A percentile compares a stretch with the other conserved stretches of the same genome.
These are phyloP conservation scores for Talaromyces adpressus DNA, from an alignment of 495 filamentous ascomycete species.

Conservation along the genomic window DNA sequence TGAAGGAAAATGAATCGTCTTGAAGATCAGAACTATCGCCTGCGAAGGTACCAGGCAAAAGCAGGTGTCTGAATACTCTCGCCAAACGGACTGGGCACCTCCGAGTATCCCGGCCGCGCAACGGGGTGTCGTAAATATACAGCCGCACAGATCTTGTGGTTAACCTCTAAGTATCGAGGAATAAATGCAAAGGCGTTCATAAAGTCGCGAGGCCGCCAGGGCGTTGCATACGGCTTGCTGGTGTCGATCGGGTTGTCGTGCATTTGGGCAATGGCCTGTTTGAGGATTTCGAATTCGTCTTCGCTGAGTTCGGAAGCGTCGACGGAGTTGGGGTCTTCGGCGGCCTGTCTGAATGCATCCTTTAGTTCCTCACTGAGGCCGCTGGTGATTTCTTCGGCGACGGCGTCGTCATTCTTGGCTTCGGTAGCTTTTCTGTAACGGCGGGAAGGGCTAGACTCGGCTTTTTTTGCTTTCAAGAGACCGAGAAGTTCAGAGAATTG, in stretches of 20 bases:
- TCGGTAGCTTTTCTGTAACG: slow-evolving; percentile 15
- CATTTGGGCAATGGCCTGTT: slow-evolving; percentile 44
- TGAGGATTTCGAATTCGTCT: slow-evolving; percentile 34
- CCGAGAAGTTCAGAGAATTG: slow-evolving; percentile 43
- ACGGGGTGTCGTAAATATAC: slow-evolving; percentile 95
- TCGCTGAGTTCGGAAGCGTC: slow-evolving; percentile 30
- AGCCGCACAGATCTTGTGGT: slow-evolving; percentile 89
- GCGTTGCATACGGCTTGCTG: slow-evolving; percentile 79
- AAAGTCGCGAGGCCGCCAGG: slow-evolving; percentile 81
- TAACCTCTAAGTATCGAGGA: slow-evolving; percentile 92
- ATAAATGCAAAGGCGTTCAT: slow-evolving; percentile 93
- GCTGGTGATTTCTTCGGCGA: slow-evolving; percentile 8
- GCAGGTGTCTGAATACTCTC: slow-evolving; percentile 59
- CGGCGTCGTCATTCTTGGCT: slow-evolving; percentile 16
- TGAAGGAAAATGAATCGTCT: slow-evolving; percentile 9
- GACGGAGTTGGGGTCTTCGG: slow-evolving; percentile 27
- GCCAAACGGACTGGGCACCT: slow-evolving; percentile 84
- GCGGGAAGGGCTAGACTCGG: slow-evolving; percentile 11
- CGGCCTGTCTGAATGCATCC: slow-evolving; percentile 35
- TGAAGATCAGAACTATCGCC: slow-evolving; percentile 48
- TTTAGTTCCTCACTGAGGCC: slow-evolving; percentile 28
- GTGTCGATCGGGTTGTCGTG: slow-evolving; percentile 68
- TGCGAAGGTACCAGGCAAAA: slow-evolving; percentile 88
- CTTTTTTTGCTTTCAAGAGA: slow-evolving; percentile 33
- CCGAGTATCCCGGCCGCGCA: slow-evolving; percentile 75